A percentile compares a stretch with the other conserved stretches of the same genome.
Evolutionary conservation across 345 rosid species (phyloP).

Genomic region (Gossypium sturtianum): DNA sequence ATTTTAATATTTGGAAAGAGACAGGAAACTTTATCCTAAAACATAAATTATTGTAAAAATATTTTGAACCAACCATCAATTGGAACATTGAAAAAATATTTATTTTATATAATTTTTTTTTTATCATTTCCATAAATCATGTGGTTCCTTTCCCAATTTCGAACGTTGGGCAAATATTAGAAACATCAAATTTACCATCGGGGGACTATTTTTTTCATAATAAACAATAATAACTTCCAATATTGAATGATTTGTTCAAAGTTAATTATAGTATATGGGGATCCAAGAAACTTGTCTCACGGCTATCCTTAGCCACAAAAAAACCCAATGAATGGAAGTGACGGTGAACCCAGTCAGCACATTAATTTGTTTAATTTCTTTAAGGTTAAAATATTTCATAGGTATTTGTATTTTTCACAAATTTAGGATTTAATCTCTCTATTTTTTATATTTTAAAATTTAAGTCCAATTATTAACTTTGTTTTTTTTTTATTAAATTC

Average conservation of each 20-base stretch:
- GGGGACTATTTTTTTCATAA: not conserved
- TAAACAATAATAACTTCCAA: not conserved
- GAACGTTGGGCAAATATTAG: no score
- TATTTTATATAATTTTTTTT: not conserved
- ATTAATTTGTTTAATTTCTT: no score
- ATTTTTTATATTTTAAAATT: no score
- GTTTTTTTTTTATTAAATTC: no score
- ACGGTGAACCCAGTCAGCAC: slow-evolving; percentile 35
- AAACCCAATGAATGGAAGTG: not conserved
- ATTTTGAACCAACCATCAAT: not conserved
- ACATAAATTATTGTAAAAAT: not conserved
- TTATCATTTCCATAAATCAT: no score
- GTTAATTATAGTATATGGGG: not conserved
- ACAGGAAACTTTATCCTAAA: not conserved
- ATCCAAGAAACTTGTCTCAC: not conserved
- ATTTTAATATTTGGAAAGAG: not conserved
- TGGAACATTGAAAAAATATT: not conserved
- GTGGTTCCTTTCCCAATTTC: not conserved
- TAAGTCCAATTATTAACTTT: no score
- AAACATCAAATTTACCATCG: no score
- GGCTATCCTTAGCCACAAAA: slow-evolving; percentile 16
- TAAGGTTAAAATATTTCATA: no score
- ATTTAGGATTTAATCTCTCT: no score
- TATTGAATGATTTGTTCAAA: not conserved
- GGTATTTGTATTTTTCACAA: no score